Base-by-base conservation (phyloP, 148 eudicot genomes). In the Silene uniflora region DNA sequence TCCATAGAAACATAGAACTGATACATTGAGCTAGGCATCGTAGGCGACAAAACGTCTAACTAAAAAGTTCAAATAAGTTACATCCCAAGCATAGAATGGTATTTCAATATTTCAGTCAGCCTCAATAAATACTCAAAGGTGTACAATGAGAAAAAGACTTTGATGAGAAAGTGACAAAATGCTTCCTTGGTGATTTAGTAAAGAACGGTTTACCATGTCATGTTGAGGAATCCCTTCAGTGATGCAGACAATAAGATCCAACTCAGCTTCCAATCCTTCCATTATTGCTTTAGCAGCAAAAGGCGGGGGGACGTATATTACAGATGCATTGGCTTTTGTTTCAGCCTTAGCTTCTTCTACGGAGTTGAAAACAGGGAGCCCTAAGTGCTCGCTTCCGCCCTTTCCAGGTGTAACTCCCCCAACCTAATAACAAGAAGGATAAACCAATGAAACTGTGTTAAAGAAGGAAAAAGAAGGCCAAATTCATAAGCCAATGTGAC, bases 151-250 rank as follows among this genome's bases (percentile, higher is more conserved):
- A 39, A 39, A 39, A 7, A 39, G 44, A 39, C 44, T 39, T 39
- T 7, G 44, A 39, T 39, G 44, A 39, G 44, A 1, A 35, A 39
- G 44, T 39, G 44, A 39, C 35, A 10, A 14, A 24, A 52, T 39
- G 44, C 2, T 39, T 7, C 8, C 9, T 39, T 39, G 10, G 44
- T 39, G 44, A 32, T 39, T 39, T 7, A 39, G 56, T 52, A 56
- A 65, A 49, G 56, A 75, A 77, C 8, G 35, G 24, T 49, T 83
- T 88, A 89, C 99, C 99, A 95, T 95, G 83, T 95, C 99, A 80
- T 95, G 97, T 81, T 95, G 99, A 77, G 99, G 99, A 76, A 95
- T 92, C 83, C 99, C 99, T 86, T 95, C 99, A 5, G 99, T 95
- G 85, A 95, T 90, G 86, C 99, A 95, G 65, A 95, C 99, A 73